These are phyloP conservation scores for Pluteus cervinus DNA, from an alignment of 768 basidiomycete genomes.

Conservation along the genomic window DNA sequence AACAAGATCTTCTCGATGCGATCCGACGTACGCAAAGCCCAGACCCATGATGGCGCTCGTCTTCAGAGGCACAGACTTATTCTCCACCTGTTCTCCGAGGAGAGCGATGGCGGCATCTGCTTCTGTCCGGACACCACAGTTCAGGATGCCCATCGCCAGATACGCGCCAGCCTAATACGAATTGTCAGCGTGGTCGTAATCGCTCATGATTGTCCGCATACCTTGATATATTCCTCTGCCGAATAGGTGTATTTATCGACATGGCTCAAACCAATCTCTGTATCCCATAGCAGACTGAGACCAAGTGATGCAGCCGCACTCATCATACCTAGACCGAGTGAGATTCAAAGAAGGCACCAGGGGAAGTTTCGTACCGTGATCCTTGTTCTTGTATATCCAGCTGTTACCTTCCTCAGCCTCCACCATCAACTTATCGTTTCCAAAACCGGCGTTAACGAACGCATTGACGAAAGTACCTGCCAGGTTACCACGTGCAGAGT, in stretches of 20 bases:
- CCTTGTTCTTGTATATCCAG: slow-evolving; percentile 99
- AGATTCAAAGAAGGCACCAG: background rate
- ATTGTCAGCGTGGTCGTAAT: background rate
- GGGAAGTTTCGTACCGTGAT: slow-evolving; percentile 79
- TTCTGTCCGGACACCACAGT: slow-evolving; percentile 85
- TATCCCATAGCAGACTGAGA: slow-evolving; percentile 91
- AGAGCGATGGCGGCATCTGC: slow-evolving; percentile 90
- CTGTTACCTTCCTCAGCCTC: slow-evolving; percentile 93
- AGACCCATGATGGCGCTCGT: slow-evolving; percentile 89
- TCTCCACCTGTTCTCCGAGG: slow-evolving; percentile 84
- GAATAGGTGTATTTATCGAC: slow-evolving; percentile 98
- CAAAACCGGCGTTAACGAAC: slow-evolving; percentile 97
- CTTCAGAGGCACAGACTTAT: slow-evolving; percentile 77
- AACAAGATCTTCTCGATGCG: slow-evolving; percentile 82
- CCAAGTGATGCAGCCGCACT: slow-evolving; percentile 94
- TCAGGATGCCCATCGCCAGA: slow-evolving; percentile 90
- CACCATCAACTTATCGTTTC: slow-evolving; percentile 98
- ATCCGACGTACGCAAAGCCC: slow-evolving; percentile 92
- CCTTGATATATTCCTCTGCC: slow-evolving; percentile 94
- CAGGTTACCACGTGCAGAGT: slow-evolving; percentile 90
- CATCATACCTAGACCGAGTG: slow-evolving; percentile 70
- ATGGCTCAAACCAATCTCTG: slow-evolving; percentile 87
- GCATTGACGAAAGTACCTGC: slow-evolving; percentile 98
- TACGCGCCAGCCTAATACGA: slow-evolving; percentile 74
- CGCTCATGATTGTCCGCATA: slow-evolving; percentile 12